Evolutionary conservation across 257 asterid genomes (phyloP), one percentile per base, ranked within the genome.

Genomic region (Galeopsis tetrahit): DNA sequence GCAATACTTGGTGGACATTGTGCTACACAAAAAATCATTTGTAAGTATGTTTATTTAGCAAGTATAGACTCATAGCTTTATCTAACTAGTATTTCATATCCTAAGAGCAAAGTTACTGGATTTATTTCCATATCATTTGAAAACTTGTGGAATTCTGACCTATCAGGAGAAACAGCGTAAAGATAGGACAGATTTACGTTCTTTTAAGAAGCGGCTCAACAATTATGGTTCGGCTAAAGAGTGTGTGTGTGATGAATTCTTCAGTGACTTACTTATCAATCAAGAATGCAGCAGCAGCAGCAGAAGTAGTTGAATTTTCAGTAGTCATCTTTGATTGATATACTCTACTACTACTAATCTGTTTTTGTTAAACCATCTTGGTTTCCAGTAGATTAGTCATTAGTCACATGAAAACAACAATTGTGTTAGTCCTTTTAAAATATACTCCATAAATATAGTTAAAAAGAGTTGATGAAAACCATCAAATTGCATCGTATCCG

Each of bases 1-100:
- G 77, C 98, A 88, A 70, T 92, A 95, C 79, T 75, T 92, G 90
- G 90, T 92, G 10, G 97, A 92, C 77, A 87, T 90, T 69, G 75
- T 95, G 82, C 87, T 90, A 5, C 33, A 83, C 56, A 90, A 95
- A 87, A 95, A 95, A 85, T 70, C 95, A 72, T 95, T 77, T 74
- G 99, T 95, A 84, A 87, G 98, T 81, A 57, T 56, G 13, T 32
- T 63, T 48, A 13, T 36, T 59, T 38, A 10, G 32, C 31, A 9
- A 11, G 11, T 58, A 42, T 8, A 21, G 32, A 15, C 31, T 56
- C 11, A 44, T 10, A 49, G 56, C 35, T 14, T 58, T n/a, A 55
- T 15, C 13, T 17, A 55, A 17, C 61, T 21, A 21, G 28, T 21
- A 28, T 13, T 3, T 11, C 49, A 42, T 38, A 38, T 46, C 44